phyloP scores from a whole-genome alignment of 768 basidiomycete species.

The Pluteus cervinus region DNA sequence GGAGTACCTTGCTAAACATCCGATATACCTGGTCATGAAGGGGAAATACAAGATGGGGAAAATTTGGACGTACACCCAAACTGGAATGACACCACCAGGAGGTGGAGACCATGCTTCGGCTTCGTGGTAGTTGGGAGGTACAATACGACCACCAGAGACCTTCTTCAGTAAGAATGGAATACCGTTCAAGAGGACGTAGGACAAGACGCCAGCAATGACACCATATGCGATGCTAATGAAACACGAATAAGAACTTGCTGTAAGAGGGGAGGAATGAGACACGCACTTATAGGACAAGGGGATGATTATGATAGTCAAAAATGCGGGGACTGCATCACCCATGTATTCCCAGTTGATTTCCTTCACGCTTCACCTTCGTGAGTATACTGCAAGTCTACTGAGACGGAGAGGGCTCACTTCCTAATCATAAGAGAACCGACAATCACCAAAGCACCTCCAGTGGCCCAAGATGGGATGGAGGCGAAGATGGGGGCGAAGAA shows the following conservation, averaged over 20 bases:
- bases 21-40: not conserved
- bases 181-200: slow-evolving; percentile 71
- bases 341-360: slow-evolving; percentile 90
- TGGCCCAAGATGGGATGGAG: slow-evolving; percentile 83
- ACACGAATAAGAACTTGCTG: slow-evolving; percentile 4
- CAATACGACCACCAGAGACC: slow-evolving; percentile 48
- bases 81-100: slow-evolving; percentile 60
- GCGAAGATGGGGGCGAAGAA: slow-evolving; percentile 91
- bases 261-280: not conserved
- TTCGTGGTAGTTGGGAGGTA: slow-evolving; percentile 57
- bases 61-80: slow-evolving; percentile 53
- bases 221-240: slow-evolving; percentile 75
- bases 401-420: slow-evolving; percentile 45
- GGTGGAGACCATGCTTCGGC: slow-evolving; percentile 70
- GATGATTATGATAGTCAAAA: slow-evolving; percentile 76
- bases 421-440: slow-evolving; percentile 89
- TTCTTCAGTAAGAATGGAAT: slow-evolving; percentile 53
- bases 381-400: no score
- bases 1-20: slow-evolving; percentile 1
- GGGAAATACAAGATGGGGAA: slow-evolving; percentile 1
- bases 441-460: slow-evolving; percentile 78
- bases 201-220: slow-evolving; percentile 72
- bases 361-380: no score
- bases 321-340: slow-evolving; percentile 83
- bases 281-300: slow-evolving; percentile 72